These are phyloP conservation scores for Epichloe hybrida DNA, from an alignment of 2,329 filamentous ascomycete species.

Conservation along the genomic window DNA sequence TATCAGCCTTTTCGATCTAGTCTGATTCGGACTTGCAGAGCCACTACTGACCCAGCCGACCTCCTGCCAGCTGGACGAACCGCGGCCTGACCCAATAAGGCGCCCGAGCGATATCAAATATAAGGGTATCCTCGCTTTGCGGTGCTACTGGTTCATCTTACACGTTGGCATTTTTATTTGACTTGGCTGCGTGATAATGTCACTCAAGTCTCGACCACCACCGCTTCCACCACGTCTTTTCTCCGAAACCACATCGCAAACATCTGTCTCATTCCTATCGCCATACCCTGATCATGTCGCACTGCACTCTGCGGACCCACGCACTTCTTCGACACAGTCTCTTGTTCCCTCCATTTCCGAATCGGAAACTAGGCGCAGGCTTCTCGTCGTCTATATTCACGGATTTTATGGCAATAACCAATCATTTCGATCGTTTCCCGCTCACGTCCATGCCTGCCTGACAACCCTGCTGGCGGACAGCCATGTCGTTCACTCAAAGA, in stretches of 20 bases:
- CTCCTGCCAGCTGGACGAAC: background rate
- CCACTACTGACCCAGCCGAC: background rate
- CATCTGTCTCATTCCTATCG: background rate
- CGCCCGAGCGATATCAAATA: too few species aligned
- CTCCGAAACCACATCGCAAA: background rate
- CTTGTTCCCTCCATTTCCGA: slow-evolving; percentile 18
- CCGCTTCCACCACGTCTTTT: background rate
- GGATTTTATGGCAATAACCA: slow-evolving; percentile 83
- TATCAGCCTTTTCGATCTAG: background rate
- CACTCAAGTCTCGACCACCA: background rate
- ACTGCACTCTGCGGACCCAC: slow-evolving; percentile 24
- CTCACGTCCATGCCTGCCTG: slow-evolving; percentile 68
- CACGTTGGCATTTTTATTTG: background rate
- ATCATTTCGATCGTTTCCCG: slow-evolving; percentile 78
- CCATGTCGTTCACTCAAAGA: slow-evolving; percentile 75
- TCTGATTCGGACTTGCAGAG: background rate
- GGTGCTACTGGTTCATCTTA: too few species aligned
- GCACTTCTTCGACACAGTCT: slow-evolving; percentile 35
- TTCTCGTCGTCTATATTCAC: slow-evolving; percentile 76
- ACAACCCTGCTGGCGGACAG: slow-evolving; percentile 52
- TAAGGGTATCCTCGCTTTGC: too few species aligned
- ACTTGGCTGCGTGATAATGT: background rate
- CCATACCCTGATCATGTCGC: background rate
- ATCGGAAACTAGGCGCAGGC: slow-evolving; percentile 30
- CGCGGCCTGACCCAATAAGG: background rate